These are phyloP conservation scores for Fusarium sulawesiense DNA, from an alignment of 2,329 filamentous ascomycete species.

Conservation along the genomic window DNA sequence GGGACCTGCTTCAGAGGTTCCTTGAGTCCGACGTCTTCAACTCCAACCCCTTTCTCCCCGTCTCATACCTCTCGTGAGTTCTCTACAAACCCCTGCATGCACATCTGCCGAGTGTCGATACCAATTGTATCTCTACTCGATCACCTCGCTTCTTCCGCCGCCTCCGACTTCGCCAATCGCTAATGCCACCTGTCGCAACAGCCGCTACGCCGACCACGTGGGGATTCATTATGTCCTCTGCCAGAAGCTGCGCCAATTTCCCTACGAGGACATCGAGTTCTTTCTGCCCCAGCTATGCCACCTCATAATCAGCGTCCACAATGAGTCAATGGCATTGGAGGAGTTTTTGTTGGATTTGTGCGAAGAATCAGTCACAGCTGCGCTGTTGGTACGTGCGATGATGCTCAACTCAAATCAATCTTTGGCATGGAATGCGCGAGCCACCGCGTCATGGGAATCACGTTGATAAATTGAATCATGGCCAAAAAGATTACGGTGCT, in stretches of 20 bases:
- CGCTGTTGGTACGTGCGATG: slow-evolving; percentile 73
- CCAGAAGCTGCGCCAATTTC: slow-evolving; percentile 88
- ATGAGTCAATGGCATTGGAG: slow-evolving; percentile 91
- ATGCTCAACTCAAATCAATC: not conserved
- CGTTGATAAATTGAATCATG: not conserved
- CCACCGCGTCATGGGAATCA: slow-evolving; percentile 12
- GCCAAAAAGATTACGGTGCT: slow-evolving; percentile 13
- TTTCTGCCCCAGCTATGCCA: slow-evolving; percentile 90
- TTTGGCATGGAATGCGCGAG: slow-evolving; percentile 21
- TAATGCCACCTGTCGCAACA: slow-evolving; percentile 55
- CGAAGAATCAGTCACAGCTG: slow-evolving; percentile 87
- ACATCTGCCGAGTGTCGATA: not conserved
- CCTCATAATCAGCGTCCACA: slow-evolving; percentile 87
- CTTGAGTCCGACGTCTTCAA: slow-evolving; percentile 95
- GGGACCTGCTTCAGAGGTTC: slow-evolving; percentile 90
- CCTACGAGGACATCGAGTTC: slow-evolving; percentile 93
- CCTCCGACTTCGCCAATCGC: slow-evolving; percentile 39
- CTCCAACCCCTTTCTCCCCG: slow-evolving; percentile 87
- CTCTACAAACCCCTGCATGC: slow-evolving; percentile 11
- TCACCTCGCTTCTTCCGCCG: slow-evolving; percentile 14
- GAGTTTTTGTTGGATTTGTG: slow-evolving; percentile 88
- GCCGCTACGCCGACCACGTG: slow-evolving; percentile 89
- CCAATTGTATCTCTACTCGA: not conserved
- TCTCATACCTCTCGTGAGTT: slow-evolving; percentile 87
- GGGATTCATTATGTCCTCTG: slow-evolving; percentile 91